Conservation (phyloP, 1,284 basidiomycete genomes). For the Boletus smithii region DNA sequence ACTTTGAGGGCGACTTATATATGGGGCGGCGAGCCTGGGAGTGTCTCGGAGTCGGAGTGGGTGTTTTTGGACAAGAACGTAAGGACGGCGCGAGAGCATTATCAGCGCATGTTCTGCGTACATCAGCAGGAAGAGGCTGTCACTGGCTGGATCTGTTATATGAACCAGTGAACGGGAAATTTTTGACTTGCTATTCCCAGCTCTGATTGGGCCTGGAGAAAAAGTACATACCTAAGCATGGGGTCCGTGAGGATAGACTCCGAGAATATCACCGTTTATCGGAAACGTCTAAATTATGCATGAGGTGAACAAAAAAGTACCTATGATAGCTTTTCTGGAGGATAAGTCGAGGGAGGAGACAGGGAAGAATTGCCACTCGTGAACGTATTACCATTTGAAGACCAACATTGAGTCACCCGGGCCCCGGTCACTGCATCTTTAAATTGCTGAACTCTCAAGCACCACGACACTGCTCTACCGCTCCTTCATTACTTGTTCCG, state of each 20-base stretch:
- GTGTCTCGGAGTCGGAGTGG: conserved; percentile 1
- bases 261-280: background rate
- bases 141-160: background rate
- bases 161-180: background rate
- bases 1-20: conserved; percentile 10
- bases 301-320: background rate
- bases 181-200: background rate
- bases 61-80: conserved; percentile 1
- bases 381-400: no score
- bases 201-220: background rate
- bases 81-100: background rate
- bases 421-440: no score
- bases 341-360: no score
- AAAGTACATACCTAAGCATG: background rate
- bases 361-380: no score
- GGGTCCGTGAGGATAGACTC: background rate
- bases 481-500: no score
- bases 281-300: background rate
- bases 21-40: conserved; percentile 18
- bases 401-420: no score
- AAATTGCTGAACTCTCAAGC: no score
- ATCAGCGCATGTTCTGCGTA: background rate
- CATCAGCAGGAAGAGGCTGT: background rate
- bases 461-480: no score
- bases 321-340: no score